Conservation (phyloP, 495 filamentous ascomycete genomes). For the Ramalina intermedia region DNA sequence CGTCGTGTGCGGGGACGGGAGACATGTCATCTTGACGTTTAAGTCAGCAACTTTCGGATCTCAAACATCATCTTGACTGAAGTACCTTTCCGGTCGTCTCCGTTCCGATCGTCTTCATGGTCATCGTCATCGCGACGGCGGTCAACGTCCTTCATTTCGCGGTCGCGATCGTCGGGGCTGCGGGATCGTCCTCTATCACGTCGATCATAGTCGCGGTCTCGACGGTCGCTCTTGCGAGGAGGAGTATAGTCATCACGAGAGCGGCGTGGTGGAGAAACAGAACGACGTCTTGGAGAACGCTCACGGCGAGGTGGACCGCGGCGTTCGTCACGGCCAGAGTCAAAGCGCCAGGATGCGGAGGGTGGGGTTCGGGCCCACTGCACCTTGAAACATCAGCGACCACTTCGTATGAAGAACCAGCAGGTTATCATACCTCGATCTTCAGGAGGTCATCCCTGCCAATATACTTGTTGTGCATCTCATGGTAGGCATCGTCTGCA, state of each 20-base stretch:
- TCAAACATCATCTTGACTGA: not conserved
- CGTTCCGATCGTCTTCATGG: constrained; percentile 32
- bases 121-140: constrained; percentile 59
- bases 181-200: constrained; percentile 55
- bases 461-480: constrained; percentile 99
- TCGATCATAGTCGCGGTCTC: constrained; percentile 56
- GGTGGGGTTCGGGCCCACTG: constrained; percentile 98
- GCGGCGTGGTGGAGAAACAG: constrained; percentile 58
- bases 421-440: constrained; percentile 61
- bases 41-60: constrained; percentile 4
- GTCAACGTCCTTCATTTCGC: constrained; percentile 53
- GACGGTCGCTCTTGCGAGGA: constrained; percentile 80
- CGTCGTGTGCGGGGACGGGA: constrained; percentile 77
- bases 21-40: constrained; percentile 38
- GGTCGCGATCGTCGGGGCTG: constrained; percentile 52
- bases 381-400: constrained; percentile 8
- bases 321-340: constrained; percentile 60
- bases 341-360: constrained; percentile 96
- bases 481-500: constrained; percentile 97
- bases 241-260: constrained; percentile 66
- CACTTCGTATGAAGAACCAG: not conserved
- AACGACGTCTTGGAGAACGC: constrained; percentile 64
- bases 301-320: constrained; percentile 41
- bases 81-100: constrained; percentile 77
- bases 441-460: constrained; percentile 92